A percentile compares a stretch with the other conserved stretches of the same genome.
Conservation (phyloP, 805 yeast species). For the Candida xiaguanensis region DNA sequence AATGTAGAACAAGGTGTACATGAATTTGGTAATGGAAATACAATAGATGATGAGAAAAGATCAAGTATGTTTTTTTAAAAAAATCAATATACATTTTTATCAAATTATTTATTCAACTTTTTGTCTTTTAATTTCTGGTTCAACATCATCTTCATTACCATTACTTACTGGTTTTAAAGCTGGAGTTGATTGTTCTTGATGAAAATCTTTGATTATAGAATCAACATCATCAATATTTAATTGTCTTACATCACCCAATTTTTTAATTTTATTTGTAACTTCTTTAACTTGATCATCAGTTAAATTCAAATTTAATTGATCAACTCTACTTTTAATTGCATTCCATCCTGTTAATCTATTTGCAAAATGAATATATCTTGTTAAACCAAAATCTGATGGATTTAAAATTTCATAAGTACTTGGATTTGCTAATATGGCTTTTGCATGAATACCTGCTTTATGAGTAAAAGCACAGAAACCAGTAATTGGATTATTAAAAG, state of each 20-base stretch:
- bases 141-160: constrained; percentile 19
- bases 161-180: constrained; percentile 20
- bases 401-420: constrained; percentile 59
- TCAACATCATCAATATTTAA: constrained; percentile 60
- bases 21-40: constrained; percentile 14
- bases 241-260: constrained; percentile 58
- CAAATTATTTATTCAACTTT: constrained; percentile 13
- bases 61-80: constrained; percentile 9
- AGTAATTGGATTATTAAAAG: constrained; percentile 60
- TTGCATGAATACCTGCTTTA: constrained; percentile 63
- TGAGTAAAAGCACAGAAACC: constrained; percentile 65
- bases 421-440: constrained; percentile 60
- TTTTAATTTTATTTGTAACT: constrained; percentile 51
- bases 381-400: constrained; percentile 56
- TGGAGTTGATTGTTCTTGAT: constrained; percentile 37
- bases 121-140: constrained; percentile 39
- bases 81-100: constrained; percentile 1
- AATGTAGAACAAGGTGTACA: constrained; percentile 38
- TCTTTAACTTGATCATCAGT: constrained; percentile 56
- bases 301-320: constrained; percentile 53
- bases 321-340: constrained; percentile 59
- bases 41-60: constrained; percentile 11
- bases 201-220: constrained; percentile 54
- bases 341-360: constrained; percentile 63
- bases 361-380: constrained; percentile 60